Evolutionary conservation across 768 basidiomycete genomes (phyloP).

Genomic region (Tricholomella constricta): DNA sequence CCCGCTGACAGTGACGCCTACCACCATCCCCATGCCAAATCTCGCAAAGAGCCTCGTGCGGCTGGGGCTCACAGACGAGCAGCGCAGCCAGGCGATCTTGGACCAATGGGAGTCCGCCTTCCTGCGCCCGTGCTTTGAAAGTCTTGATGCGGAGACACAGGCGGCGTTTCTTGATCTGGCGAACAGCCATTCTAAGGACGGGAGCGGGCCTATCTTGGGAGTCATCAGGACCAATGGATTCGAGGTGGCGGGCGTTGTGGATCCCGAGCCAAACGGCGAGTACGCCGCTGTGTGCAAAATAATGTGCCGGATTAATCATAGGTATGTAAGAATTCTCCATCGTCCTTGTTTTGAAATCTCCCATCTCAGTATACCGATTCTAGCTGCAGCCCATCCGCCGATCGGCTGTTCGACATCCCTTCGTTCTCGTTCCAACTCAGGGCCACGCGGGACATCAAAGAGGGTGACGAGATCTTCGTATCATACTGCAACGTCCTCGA

Average conservation of each 20-base stretch:
- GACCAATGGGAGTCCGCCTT: constrained; percentile 20
- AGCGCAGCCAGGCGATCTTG: constrained; percentile 7
- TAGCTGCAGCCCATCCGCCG: constrained; percentile 34
- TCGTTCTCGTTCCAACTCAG: constrained; percentile 33
- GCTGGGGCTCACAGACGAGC: constrained; percentile 8
- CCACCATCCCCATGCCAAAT: constrained; percentile 17
- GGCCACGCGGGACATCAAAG: constrained; percentile 28
- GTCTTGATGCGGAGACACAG: constrained; percentile 26
- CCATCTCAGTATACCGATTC: background rate
- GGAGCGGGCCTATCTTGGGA: constrained; percentile 34
- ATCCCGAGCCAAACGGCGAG: constrained; percentile 18
- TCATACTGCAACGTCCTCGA: constrained; percentile 26
- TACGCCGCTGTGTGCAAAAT: constrained; percentile 30
- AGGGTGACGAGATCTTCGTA: constrained; percentile 32
- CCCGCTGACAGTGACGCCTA: constrained; percentile 22
- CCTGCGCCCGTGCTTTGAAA: constrained; percentile 23
- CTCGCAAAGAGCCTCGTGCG: constrained; percentile 5
- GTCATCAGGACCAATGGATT: constrained; percentile 37
- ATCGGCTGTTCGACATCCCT: constrained; percentile 25
- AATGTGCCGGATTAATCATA: constrained; percentile 40
- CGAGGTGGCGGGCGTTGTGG: constrained; percentile 19
- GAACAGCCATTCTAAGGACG: constrained; percentile 34
- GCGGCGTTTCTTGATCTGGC: constrained; percentile 31
- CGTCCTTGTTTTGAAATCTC: background rate
- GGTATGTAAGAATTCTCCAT: constrained; percentile 22